Evolutionary conservation across 306 rosid species (phyloP), one percentile per base, ranked within the genome.

Genomic region (Parietaria judaica): DNA sequence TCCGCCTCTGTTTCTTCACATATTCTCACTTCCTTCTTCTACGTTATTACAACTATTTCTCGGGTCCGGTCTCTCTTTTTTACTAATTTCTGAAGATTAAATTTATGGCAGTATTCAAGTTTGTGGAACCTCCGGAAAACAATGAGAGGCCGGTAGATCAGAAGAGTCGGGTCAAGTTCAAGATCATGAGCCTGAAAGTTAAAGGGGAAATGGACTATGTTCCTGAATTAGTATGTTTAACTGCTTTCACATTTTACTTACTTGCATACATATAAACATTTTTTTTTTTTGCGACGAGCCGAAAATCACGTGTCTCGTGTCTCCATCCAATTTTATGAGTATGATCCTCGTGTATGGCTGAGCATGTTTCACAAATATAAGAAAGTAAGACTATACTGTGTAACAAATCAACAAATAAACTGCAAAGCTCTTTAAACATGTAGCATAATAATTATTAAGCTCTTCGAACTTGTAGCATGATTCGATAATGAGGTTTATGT

Each of bases 171-270:
- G 97, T 89, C 58, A 89, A 89, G 86, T 89, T 89, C 71, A 89
- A 89, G 82, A 89, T 89, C 82, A 79, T 86, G 87, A 89, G 97
- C 85, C 79, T 89, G 67, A 89, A 89, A 83, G 92, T 84, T 77
- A 78, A 82, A 72, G 89, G 87, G 3, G 77, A 84, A 66, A 76
- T 84, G 87, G 97, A 89, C 64, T 89, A 80, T 48, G 91, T 80
- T 47, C 97, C 97, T 2, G 95, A 89, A 71, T 80, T 89, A 94
- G 97, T 89, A 89, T 61, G 37, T 51, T 63, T 14, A 60, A 14
- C 72, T 56, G 31, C 47, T 58, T 63, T n/a, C 53, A 10, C 13
- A 5, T 49, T 7, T 4, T n/a, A 9, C 10, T 49, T 49, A n/a
- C 15, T 11, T 49, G 53, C 53, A 49, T 41, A 5, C 9, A 0